Base-by-base conservation (phyloP, 2,329 filamentous ascomycete genomes). In the Stagonosporopsis vannaccii region DNA sequence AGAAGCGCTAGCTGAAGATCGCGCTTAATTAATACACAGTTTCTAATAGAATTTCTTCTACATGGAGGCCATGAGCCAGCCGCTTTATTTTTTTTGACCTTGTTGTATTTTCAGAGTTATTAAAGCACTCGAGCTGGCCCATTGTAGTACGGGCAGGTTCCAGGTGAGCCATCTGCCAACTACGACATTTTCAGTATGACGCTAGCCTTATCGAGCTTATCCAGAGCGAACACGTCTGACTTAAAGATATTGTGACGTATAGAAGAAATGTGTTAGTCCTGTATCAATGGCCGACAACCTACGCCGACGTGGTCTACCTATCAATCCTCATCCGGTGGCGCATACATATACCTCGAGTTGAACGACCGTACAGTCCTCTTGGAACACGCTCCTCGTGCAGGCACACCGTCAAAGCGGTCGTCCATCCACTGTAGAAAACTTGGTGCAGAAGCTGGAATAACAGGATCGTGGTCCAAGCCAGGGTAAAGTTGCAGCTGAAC, bases 1-100 rank as follows among this genome's bases (percentile, higher is more conserved):
- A 17, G 51, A 54, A 17, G 44, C 32, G 4, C 36, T 47, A n/a
- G 37, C 44, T 12, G 41, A 51, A 25, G 33, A 51, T n/a, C 49
- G 15, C 5, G 23, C 49, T 13, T 51, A 17, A 32, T 32, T 26
- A 5, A 15, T n/a, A n/a, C n/a, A 15, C 4, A 7, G 30, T 15
- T 8, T 32, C 1, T 15, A 32, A 32, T 2, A 15, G 4, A n/a
- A 12, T 32, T 5, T n/a, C 6, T 2, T 32, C 6, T 13, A n/a
- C 1, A 8, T 1, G 13, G 13, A 15, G 1, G 4, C n/a, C 30
- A 15, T 32, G 12, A 32, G 30, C 30, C 15, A n/a, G 4, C 13
- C n/a, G 13, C 30, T 32, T 13, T 1, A n/a, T 15, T 4, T 32
- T 4, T 15, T n/a, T 4, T 32, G 13, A 12, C 30, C 13, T 6